These are phyloP conservation scores for Dichomitus squalens DNA, from an alignment of 1,284 basidiomycete species.

Conservation along the genomic window DNA sequence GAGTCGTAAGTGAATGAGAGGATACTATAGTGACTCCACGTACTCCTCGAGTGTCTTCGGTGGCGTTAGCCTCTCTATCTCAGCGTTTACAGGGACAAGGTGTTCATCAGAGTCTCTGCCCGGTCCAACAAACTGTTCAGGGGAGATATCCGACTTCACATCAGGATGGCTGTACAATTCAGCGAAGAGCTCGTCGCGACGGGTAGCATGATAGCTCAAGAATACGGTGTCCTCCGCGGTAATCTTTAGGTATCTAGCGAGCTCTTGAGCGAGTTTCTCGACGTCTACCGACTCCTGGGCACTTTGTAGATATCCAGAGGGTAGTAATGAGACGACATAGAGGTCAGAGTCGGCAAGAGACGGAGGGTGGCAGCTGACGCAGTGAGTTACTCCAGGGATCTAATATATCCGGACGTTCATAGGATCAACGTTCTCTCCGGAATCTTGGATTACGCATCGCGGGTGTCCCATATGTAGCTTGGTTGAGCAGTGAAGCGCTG, in stretches of 20 bases:
- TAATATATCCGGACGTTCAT: too few species aligned
- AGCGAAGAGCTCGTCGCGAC: constrained; percentile 5
- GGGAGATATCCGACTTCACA: neutral
- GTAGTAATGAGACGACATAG: neutral
- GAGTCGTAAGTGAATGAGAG: neutral
- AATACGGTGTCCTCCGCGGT: constrained; percentile 3
- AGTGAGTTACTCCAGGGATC: too few species aligned
- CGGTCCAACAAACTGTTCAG: neutral
- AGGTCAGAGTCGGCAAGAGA: neutral
- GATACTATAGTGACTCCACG: neutral
- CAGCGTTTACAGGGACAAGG: constrained; percentile 4
- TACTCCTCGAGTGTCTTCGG: constrained; percentile 11
- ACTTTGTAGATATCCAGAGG: neutral
- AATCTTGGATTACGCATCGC: too few species aligned
- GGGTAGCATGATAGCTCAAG: constrained; percentile 2
- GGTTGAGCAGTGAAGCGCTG: too few species aligned
- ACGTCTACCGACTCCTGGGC: neutral
- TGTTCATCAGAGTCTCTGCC: constrained; percentile 1
- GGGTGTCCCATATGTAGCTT: too few species aligned
- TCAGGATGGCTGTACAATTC: constrained; percentile 1
- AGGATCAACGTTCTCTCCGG: too few species aligned
- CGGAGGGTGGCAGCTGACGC: neutral
- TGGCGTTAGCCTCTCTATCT: constrained; percentile 9
- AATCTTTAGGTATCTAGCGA: neutral
- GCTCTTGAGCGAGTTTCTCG: neutral